phyloP scores from a whole-genome alignment of 257 asterid genomes.

The Nicotiana undulata region DNA sequence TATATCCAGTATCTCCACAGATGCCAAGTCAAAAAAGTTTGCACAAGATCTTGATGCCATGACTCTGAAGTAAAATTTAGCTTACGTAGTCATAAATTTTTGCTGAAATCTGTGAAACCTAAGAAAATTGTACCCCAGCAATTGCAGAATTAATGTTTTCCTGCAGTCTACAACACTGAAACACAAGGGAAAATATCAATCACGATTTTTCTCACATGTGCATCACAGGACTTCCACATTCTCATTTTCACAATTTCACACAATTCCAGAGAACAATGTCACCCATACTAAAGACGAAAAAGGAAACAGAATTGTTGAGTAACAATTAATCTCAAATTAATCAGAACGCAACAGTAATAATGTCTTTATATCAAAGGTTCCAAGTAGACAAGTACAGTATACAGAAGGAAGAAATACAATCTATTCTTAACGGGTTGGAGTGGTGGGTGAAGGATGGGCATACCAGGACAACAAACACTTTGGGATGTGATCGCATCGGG shows the following conservation, averaged over 20 bases:
- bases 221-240: background rate
- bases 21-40: slow-evolving; percentile 58
- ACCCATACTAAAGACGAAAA: background rate
- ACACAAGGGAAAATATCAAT: background rate
- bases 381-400: background rate
- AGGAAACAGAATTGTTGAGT: background rate
- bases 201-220: background rate
- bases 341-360: background rate
- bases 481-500: background rate
- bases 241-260: background rate
- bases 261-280: background rate
- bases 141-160: background rate
- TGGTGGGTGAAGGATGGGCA: background rate
- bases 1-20: slow-evolving; percentile 41
- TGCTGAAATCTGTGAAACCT: background rate
- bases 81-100: slow-evolving; percentile 9
- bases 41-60: slow-evolving; percentile 67
- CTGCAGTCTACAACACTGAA: background rate
- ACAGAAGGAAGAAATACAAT: background rate
- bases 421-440: background rate
- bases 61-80: slow-evolving; percentile 9
- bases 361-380: background rate
- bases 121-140: background rate
- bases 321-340: background rate
- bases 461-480: background rate